Percentiles rank a stretch among this genome's conserved stretches.
phyloP scores from a whole-genome alignment of 192 early-diverging fungal genomes.

The Backusella luteola region DNA sequence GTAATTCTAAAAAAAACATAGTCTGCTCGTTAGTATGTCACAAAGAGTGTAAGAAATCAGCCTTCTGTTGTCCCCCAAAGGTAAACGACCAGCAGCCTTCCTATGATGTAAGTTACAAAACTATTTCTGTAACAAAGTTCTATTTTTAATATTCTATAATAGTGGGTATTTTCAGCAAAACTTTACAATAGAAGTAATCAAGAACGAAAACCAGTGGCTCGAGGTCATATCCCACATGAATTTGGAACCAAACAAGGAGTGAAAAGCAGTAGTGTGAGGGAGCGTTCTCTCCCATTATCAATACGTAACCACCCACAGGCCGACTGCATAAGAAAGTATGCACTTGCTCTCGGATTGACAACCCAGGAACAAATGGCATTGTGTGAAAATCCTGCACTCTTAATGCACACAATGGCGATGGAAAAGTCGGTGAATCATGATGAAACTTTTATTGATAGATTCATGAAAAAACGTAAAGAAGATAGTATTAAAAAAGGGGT shows the following conservation, averaged over 20 bases:
- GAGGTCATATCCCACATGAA: neutral
- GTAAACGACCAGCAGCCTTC: constrained; percentile 32
- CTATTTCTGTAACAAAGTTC: neutral
- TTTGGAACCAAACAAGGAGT: neutral
- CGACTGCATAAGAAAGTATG: constrained; percentile 13
- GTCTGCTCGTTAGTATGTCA: constrained; percentile 34
- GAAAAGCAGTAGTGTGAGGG: neutral
- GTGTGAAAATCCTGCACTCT: constrained; percentile 19
- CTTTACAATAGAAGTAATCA: constrained; percentile 15
- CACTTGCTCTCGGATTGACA: constrained; percentile 20
- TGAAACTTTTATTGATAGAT: neutral
- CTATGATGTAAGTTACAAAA: constrained; percentile 25
- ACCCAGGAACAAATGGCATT: constrained; percentile 19
- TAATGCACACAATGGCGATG: constrained; percentile 17
- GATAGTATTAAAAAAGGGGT: neutral
- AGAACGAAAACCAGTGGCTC: neutral
- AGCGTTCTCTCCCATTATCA: neutral
- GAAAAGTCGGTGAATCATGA: neutral
- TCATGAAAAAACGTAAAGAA: neutral
- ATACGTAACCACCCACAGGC: constrained; percentile 19
- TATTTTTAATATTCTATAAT: constrained; percentile 1
- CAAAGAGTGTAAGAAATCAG: constrained; percentile 22
- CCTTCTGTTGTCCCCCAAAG: constrained; percentile 31
- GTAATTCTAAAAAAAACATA: neutral
- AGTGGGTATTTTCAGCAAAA: constrained; percentile 34